Percentiles rank a stretch among this genome's conserved stretches.
These are phyloP conservation scores for Suillus variegatus DNA, from an alignment of 768 basidiomycete species.

Conservation along the genomic window DNA sequence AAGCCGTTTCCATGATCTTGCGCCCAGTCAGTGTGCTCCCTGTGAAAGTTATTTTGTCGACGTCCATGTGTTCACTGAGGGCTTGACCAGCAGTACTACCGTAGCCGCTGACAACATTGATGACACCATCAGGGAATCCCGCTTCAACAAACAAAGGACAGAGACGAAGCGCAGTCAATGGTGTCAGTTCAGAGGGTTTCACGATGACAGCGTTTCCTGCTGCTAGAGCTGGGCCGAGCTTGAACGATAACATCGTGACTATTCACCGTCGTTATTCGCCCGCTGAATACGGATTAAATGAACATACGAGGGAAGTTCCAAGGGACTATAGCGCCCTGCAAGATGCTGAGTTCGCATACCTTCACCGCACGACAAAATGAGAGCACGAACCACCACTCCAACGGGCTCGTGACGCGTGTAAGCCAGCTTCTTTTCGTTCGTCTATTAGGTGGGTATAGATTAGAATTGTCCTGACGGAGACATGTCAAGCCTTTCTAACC, in stretches of 20 bases:
- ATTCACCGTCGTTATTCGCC: neutral
- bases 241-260: slow-evolving; percentile 20
- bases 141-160: slow-evolving; percentile 52
- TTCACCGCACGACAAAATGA: slow-evolving; percentile 15
- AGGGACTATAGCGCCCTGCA: slow-evolving; percentile 54
- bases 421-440: slow-evolving; percentile 52
- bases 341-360: neutral
- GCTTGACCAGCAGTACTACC: slow-evolving; percentile 57
- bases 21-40: slow-evolving; percentile 68
- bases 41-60: slow-evolving; percentile 75
- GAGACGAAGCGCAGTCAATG: slow-evolving; percentile 52
- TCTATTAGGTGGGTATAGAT: slow-evolving; percentile 36
- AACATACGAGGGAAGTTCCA: slow-evolving; percentile 61
- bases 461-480: neutral
- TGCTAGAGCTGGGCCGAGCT: slow-evolving; percentile 64
- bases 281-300: neutral
- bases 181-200: slow-evolving; percentile 70
- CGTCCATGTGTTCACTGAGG: slow-evolving; percentile 53
- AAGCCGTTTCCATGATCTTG: slow-evolving; percentile 62
- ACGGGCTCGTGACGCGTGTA: slow-evolving; percentile 74
- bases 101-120: slow-evolving; percentile 61
- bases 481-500: neutral
- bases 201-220: slow-evolving; percentile 62
- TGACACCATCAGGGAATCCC: slow-evolving; percentile 63
- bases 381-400: slow-evolving; percentile 43